Conservation (phyloP, 495 filamentous ascomycete genomes). For the Talaromyces proteolyticus region DNA sequence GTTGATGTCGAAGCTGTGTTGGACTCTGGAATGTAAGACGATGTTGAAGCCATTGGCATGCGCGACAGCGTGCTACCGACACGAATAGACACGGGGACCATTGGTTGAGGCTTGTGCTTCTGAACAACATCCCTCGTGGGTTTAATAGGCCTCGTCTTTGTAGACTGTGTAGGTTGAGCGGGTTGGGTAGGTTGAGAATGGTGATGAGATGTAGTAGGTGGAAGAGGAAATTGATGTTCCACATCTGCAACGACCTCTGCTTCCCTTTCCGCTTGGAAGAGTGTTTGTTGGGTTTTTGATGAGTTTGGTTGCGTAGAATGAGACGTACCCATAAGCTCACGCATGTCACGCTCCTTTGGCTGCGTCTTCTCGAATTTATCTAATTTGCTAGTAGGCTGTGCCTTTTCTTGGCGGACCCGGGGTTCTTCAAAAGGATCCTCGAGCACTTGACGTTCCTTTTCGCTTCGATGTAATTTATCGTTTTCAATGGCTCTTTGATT, state of each 20-base stretch:
- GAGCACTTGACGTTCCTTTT: constrained; percentile 1
- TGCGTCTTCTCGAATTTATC: constrained; percentile 26
- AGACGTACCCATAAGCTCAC: constrained; percentile 21
- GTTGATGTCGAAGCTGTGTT: constrained; percentile 32
- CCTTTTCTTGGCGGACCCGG: background rate
- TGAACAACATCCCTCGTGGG: constrained; percentile 60
- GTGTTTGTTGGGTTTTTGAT: constrained; percentile 38
- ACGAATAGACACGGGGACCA: constrained; percentile 73
- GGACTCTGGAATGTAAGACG: constrained; percentile 52
- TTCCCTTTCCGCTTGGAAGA: constrained; percentile 42
- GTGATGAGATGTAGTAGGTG: constrained; percentile 45
- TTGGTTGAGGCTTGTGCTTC: constrained; percentile 69
- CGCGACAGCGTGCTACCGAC: constrained; percentile 66
- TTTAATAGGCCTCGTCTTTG: constrained; percentile 57
- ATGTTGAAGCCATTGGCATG: constrained; percentile 52
- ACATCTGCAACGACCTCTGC: constrained; percentile 27
- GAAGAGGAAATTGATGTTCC: constrained; percentile 29
- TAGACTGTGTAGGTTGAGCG: background rate
- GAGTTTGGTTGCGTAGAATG: constrained; percentile 30
- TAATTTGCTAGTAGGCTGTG: background rate
- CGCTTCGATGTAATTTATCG: background rate
- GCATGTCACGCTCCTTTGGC: constrained; percentile 8
- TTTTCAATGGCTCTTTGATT: background rate
- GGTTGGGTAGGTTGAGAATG: constrained; percentile 23
- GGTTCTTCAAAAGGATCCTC: constrained; percentile 7